Conservation (phyloP, 306 rosid species). For the Medicago lupulina region DNA sequence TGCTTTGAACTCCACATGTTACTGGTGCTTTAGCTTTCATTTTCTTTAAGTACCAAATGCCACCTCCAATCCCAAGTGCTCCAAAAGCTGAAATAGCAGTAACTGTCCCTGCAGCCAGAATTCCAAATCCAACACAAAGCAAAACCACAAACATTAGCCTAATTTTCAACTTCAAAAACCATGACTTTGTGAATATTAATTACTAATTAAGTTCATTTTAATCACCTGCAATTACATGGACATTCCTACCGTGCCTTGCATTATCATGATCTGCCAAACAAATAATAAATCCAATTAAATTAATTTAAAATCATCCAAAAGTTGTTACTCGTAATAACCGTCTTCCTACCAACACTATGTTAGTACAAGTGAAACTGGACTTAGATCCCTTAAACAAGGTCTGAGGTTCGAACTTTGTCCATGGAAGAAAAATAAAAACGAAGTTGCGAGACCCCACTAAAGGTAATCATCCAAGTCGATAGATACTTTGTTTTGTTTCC, state of each 20-base stretch:
- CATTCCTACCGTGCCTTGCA: conserved; percentile 48
- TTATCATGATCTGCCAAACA: conserved; percentile 56
- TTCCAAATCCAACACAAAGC: conserved; percentile 13
- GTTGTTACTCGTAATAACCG: not conserved
- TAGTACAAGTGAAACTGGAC: not conserved
- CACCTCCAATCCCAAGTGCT: conserved; percentile 84
- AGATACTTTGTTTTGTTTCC: no score
- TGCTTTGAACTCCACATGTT: conserved; percentile 91
- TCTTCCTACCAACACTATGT: not conserved
- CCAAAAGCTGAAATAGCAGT: conserved; percentile 78
- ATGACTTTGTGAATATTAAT: not conserved
- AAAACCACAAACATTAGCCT: conserved; percentile 2
- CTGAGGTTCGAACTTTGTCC: not conserved
- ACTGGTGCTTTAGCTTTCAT: conserved; percentile 82
- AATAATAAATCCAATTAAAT: not conserved
- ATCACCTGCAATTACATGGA: conserved; percentile 72
- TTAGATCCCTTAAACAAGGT: not conserved
- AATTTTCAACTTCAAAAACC: not conserved
- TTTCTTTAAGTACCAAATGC: conserved; percentile 76
- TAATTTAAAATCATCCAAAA: not conserved
- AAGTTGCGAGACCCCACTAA: not conserved
- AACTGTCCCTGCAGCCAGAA: conserved; percentile 68
- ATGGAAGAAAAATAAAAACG: not conserved
- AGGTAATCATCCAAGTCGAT: not conserved
- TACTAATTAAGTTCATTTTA: not conserved